These are phyloP conservation scores for Ogataea philodendri DNA, from an alignment of 805 yeast genomes.

Conservation along the genomic window DNA sequence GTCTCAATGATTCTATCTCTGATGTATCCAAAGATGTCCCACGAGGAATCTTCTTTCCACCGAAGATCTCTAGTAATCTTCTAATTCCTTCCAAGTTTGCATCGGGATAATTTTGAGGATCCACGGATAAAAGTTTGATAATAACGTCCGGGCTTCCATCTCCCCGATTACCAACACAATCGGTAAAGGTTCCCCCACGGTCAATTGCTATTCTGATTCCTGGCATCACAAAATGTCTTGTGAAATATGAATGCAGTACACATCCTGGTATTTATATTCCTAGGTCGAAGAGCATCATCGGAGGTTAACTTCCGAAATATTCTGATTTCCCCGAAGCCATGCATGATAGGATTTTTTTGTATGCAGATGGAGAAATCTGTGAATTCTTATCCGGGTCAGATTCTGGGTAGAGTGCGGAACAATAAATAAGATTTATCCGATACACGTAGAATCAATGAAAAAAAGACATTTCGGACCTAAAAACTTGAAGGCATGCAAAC, in stretches of 20 bases:
- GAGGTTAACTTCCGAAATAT: too few species aligned
- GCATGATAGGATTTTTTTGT: too few species aligned
- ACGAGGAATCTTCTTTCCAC: slow-evolving; percentile 19
- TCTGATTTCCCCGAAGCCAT: too few species aligned
- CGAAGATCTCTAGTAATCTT: slow-evolving; percentile 21
- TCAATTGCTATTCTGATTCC: slow-evolving; percentile 16
- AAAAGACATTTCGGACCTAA: slow-evolving; percentile 8
- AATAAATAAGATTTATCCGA: too few species aligned
- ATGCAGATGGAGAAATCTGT: too few species aligned
- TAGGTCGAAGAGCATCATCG: too few species aligned
- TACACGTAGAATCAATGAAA: too few species aligned
- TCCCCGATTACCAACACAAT: slow-evolving; percentile 3
- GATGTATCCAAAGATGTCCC: slow-evolving; percentile 20
- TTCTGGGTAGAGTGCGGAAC: too few species aligned
- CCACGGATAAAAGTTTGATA: slow-evolving; percentile 31
- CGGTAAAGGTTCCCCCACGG: slow-evolving; percentile 40
- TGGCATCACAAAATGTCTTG: neutral
- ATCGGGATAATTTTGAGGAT: slow-evolving; percentile 27
- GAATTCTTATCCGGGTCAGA: too few species aligned
- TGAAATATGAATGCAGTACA: too few species aligned
- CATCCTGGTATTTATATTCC: too few species aligned
- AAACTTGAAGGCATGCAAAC: slow-evolving; percentile 9
- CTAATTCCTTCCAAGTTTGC: slow-evolving; percentile 30
- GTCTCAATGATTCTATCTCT: slow-evolving; percentile 21
- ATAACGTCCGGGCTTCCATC: slow-evolving; percentile 13